These are phyloP conservation scores for Kluyveromyces nonfermentans DNA, from an alignment of 805 yeast genomes.

Conservation along the genomic window DNA sequence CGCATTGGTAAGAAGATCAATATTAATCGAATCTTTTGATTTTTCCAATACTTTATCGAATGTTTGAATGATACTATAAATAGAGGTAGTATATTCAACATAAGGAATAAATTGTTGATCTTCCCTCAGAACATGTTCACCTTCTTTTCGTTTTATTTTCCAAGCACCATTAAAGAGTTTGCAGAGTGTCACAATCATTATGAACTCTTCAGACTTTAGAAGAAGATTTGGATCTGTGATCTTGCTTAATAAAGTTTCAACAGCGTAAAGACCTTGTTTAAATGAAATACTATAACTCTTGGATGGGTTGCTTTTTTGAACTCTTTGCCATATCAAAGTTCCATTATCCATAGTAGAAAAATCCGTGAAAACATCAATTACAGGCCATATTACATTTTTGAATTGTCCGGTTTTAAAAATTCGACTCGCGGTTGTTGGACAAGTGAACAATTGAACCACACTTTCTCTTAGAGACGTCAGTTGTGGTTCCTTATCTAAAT, in stretches of 20 bases:
- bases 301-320: conserved; percentile 26
- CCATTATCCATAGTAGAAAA: conserved; percentile 32
- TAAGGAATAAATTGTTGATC: conserved; percentile 41
- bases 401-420: conserved; percentile 35
- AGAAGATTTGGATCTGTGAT: conserved; percentile 25
- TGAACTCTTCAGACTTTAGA: conserved; percentile 31
- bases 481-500: conserved; percentile 82
- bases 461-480: conserved; percentile 61
- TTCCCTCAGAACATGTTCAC: conserved; percentile 61
- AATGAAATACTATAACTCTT: conserved; percentile 28
- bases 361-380: conserved; percentile 35
- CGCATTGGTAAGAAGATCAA: conserved; percentile 22
- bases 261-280: conserved; percentile 28
- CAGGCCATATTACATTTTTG: conserved; percentile 39
- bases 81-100: conserved; percentile 37
- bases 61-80: conserved; percentile 35
- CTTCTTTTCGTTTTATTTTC: conserved; percentile 47
- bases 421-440: conserved; percentile 65
- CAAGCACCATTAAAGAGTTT: conserved; percentile 50
- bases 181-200: conserved; percentile 37
- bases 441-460: conserved; percentile 80
- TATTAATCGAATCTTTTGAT: conserved; percentile 9
- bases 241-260: conserved; percentile 30
- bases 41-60: conserved; percentile 24
- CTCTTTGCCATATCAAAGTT: conserved; percentile 27